phyloP scores from a whole-genome alignment of 768 basidiomycete species.

The Tricholoma hemisulphureum region DNA sequence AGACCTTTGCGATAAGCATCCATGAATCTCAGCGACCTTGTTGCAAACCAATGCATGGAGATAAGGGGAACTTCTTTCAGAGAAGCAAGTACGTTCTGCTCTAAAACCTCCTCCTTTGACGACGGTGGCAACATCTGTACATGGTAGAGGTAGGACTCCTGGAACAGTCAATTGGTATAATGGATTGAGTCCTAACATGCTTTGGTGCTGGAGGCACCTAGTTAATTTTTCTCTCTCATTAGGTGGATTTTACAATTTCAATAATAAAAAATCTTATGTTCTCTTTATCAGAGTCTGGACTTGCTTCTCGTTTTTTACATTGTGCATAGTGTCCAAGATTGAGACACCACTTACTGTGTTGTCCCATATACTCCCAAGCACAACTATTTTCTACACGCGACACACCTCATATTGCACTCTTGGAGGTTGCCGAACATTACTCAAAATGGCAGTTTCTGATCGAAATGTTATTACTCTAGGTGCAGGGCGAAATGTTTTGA shows the following conservation, averaged over 20 bases:
- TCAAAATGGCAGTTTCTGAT: not conserved
- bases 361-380: not conserved
- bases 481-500: not conserved
- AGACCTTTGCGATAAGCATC: slow-evolving; percentile 4
- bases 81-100: slow-evolving; percentile 23
- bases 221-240: not conserved
- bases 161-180: no score
- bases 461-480: not conserved
- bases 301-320: not conserved
- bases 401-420: not conserved
- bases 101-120: slow-evolving; percentile 24
- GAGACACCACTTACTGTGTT: not conserved
- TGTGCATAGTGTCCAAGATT: not conserved
- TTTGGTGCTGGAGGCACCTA: no score
- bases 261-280: not conserved
- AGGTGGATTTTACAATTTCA: not conserved
- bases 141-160: no score
- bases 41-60: slow-evolving; percentile 1
- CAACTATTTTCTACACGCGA: not conserved
- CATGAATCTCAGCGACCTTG: slow-evolving; percentile 1
- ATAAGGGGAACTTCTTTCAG: slow-evolving; percentile 24
- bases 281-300: not conserved
- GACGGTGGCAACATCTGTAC: slow-evolving; percentile 17
- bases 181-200: no score
- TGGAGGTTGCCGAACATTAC: not conserved